phyloP scores from a whole-genome alignment of 257 asterid genomes.

The Solanum chilense region DNA sequence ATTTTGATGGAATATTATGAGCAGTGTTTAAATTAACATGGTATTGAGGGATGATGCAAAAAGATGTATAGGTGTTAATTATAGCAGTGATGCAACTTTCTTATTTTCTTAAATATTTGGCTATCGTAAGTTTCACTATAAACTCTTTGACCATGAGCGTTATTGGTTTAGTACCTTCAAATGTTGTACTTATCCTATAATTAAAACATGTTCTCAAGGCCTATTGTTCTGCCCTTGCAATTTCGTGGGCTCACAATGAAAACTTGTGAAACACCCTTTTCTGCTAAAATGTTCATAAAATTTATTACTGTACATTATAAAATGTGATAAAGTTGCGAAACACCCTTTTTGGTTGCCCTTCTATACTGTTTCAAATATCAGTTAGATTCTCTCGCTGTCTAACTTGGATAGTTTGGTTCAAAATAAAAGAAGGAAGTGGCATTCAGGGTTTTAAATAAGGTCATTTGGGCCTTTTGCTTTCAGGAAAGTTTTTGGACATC shows the following conservation, averaged over 20 bases:
- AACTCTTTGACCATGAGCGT: background rate
- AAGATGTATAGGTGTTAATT: background rate
- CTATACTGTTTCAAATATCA: background rate
- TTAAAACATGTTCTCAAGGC: background rate
- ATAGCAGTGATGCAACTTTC: background rate
- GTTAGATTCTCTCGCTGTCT: background rate
- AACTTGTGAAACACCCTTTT: background rate
- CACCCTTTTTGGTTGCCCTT: background rate
- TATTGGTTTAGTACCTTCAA: background rate
- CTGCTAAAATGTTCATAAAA: background rate
- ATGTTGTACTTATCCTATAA: background rate
- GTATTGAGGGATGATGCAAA: background rate
- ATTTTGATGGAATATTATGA: background rate
- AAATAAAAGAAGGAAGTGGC: background rate
- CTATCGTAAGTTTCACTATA: background rate
- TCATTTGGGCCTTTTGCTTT: background rate
- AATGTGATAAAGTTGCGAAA: background rate
- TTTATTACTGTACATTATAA: background rate
- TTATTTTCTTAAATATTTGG: background rate
- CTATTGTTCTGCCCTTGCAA: background rate
- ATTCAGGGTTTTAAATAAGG: background rate
- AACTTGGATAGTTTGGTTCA: background rate
- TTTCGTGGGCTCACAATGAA: background rate
- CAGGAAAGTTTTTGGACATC: background rate
- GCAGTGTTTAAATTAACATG: background rate